Evolutionary conservation across 495 filamentous ascomycete genomes (phyloP), one percentile per base, ranked within the genome.

Genomic region (Podospora pseudocomata): DNA sequence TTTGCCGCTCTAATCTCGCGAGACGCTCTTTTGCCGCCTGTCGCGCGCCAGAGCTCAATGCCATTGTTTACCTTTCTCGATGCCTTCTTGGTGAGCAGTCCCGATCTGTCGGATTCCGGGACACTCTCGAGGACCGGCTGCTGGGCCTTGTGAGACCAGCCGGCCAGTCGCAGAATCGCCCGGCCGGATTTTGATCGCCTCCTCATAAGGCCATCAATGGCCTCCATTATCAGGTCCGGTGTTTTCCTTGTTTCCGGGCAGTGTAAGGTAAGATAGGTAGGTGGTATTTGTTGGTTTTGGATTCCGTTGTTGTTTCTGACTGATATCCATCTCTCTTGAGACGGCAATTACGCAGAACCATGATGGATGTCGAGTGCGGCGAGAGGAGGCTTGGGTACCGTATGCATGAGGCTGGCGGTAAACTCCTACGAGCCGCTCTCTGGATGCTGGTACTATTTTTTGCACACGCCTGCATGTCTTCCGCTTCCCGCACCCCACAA

Each of bases 71-170:
- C 59, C n/a, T 59, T 18, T 32, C 60, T 62, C 27, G 60, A 62
- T 27, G 49, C 30, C 56, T 67, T 67, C 66, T 65, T 63, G 11
- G 49, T 73, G 65, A 67, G 64, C 64, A 67, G 67, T 75, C 19
- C 75, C 75, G 30, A 58, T 71, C 70, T 70, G 73, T 70, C 73
- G 75, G 73, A 73, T 68, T 68, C 26, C 30, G 59, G 44, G 55
- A 54, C 18, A 34, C 20, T 63, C 34, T 56, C 5, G 20, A 61
- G 5, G 69, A 39, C 57, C 19, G 57, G 57, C 64, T 20, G 57
- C 39, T 68, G 70, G 39, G 73, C 65, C 70, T 65, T 39, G 54
- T 54, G 65, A 58, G 68, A 67, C 39, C 39, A 60, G 69, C 49
- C 69, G 67, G 66, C 71, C 71, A 73, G 64, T 72, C 63, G 71